Conservation (phyloP, 495 filamentous ascomycete genomes). For the Neurospora sp. region DNA sequence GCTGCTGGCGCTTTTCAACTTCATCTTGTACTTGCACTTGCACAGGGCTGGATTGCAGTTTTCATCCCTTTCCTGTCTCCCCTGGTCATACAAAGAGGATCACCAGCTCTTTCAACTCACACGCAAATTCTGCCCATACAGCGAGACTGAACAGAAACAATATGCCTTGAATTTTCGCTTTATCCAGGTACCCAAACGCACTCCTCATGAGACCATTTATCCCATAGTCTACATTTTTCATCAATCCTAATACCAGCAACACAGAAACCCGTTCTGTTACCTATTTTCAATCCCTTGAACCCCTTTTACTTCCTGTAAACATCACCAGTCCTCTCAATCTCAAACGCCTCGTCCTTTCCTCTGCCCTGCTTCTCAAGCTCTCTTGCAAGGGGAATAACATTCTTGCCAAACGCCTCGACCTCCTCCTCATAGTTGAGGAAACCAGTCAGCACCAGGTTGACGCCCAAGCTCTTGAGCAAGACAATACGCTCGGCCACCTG, state of each 20-base stretch:
- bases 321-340: slow-evolving; percentile 31
- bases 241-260: not conserved
- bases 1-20: not conserved
- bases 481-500: slow-evolving; percentile 39
- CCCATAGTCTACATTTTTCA: not conserved
- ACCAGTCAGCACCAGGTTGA: slow-evolving; percentile 30
- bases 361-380: slow-evolving; percentile 33
- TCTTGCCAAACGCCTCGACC: slow-evolving; percentile 34
- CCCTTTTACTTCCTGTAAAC: slow-evolving; percentile 20
- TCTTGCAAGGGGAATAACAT: slow-evolving; percentile 32
- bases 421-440: slow-evolving; percentile 42
- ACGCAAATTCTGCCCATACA: not conserved
- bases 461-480: slow-evolving; percentile 36
- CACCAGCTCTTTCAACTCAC: not conserved
- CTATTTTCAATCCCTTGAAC: not conserved
- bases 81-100: not conserved
- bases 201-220: not conserved
- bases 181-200: not conserved
- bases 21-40: not conserved
- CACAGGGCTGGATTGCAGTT: not conserved
- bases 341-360: slow-evolving; percentile 32
- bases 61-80: not conserved
- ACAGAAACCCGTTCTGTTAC: not conserved
- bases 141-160: not conserved
- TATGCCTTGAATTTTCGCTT: not conserved